A percentile compares a stretch with the other conserved stretches of the same genome.
Conservation (phyloP, 2,329 filamentous ascomycete genomes). For the Monilinia fructicola region DNA sequence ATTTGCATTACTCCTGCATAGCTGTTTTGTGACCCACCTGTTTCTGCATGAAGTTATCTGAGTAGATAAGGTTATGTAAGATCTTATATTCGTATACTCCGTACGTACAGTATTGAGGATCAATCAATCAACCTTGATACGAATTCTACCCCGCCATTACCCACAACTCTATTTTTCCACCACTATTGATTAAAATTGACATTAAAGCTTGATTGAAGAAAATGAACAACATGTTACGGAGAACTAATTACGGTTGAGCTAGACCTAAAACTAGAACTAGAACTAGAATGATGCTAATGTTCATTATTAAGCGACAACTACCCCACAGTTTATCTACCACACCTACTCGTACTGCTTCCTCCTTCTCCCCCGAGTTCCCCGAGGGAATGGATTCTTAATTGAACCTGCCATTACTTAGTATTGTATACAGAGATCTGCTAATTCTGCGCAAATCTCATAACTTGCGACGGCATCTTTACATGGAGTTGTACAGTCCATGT, state of each 20-base stretch:
- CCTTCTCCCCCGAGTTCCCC: constrained; percentile 5
- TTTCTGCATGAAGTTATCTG: not conserved
- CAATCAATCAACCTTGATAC: not conserved
- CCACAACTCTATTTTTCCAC: constrained; percentile 15
- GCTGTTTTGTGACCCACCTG: too few species aligned
- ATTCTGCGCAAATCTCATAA: not conserved
- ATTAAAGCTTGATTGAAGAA: not conserved
- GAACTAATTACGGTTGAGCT: too few species aligned
- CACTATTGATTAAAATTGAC: constrained; percentile 4
- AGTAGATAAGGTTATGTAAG: too few species aligned
- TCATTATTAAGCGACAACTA: not conserved
- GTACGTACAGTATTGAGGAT: too few species aligned
- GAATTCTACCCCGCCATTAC: constrained; percentile 5
- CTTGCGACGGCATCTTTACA: not conserved
- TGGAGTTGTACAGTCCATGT: not conserved
- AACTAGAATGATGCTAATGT: too few species aligned
- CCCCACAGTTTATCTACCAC: not conserved
- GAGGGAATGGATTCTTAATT: not conserved
- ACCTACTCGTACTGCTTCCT: not conserved
- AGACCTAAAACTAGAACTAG: too few species aligned
- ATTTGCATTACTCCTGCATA: too few species aligned
- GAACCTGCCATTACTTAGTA: not conserved
- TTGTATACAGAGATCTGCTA: not conserved
- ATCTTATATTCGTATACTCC: too few species aligned
- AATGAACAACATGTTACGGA: too few species aligned